phyloP scores from a whole-genome alignment of 2,329 filamentous ascomycete genomes.

The Neophaeococcomyces aloes region DNA sequence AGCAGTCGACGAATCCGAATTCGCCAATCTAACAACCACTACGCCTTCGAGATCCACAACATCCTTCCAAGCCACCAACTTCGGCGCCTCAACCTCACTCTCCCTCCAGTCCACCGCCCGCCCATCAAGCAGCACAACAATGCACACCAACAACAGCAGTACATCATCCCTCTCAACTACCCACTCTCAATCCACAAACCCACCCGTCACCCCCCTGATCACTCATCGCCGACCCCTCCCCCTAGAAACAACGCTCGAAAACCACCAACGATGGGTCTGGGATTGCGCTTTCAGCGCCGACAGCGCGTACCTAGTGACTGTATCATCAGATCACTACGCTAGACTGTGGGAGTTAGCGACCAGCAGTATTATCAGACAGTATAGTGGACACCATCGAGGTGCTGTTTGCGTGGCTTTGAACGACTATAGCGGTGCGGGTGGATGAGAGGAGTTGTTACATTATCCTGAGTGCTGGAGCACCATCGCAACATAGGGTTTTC shows the following conservation, averaged over 20 bases:
- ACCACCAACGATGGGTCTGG: conserved; percentile 95
- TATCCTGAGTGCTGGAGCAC: too few relatives aligned
- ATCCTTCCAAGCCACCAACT: conserved; percentile 6
- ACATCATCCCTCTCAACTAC: background rate
- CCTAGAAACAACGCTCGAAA: conserved; percentile 75
- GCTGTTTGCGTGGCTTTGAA: conserved; percentile 89
- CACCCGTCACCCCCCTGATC: conserved; percentile 12
- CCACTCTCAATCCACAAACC: background rate
- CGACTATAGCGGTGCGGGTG: conserved; percentile 48
- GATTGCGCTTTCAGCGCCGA: conserved; percentile 93
- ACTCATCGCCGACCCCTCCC: conserved; percentile 43
- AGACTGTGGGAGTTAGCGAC: conserved; percentile 79
- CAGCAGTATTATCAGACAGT: conserved; percentile 85
- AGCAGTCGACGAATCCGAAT: conserved; percentile 6
- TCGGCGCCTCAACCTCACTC: conserved; percentile 3
- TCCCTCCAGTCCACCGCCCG: conserved; percentile 8
- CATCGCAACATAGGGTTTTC: too few relatives aligned
- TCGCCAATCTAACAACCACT: background rate
- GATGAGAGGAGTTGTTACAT: too few relatives aligned
- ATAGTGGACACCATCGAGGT: conserved; percentile 86
- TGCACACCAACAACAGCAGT: background rate
- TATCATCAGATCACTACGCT: conserved; percentile 88
- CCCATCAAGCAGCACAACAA: conserved; percentile 10
- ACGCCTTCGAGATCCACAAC: conserved; percentile 2
- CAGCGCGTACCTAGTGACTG: conserved; percentile 83